A percentile compares a stretch with the other conserved stretches of the same genome.
phyloP scores from a whole-genome alignment of 177 flowering plant species.

The Tripterygium wilfordii region DNA sequence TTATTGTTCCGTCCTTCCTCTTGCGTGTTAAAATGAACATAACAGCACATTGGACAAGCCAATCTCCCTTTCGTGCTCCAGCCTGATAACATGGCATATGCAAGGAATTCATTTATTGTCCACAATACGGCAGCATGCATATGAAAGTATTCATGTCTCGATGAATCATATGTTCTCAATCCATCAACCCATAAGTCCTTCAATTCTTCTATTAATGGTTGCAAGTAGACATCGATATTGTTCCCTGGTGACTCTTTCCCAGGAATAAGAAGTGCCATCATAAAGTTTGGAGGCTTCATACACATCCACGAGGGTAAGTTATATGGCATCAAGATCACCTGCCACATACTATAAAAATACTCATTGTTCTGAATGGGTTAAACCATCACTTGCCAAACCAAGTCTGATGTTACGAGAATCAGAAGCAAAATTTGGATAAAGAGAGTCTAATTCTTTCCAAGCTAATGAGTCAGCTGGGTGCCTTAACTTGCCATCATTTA shows the following conservation, averaged over 20 bases:
- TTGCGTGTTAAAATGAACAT: no score
- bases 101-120: slow-evolving; percentile 2
- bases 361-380: background rate
- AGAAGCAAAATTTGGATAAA: background rate
- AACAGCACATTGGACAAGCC: background rate
- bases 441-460: background rate
- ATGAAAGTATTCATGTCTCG: background rate
- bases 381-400: slow-evolving; percentile 6
- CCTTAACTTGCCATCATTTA: background rate
- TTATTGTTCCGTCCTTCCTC: no score
- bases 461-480: background rate
- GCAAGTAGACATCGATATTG: background rate
- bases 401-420: background rate
- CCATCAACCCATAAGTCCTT: slow-evolving; percentile 1
- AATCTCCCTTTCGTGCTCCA: slow-evolving; percentile 1
- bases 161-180: background rate
- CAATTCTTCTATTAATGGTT: background rate
- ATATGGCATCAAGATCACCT: background rate
- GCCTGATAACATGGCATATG: background rate
- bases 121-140: background rate
- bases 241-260: background rate
- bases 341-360: background rate
- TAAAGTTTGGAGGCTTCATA: background rate
- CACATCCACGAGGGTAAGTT: background rate
- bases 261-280: background rate